Evolutionary conservation across 2,329 filamentous ascomycete species (phyloP).

Genomic region (Dactylellina drechsleri): DNA sequence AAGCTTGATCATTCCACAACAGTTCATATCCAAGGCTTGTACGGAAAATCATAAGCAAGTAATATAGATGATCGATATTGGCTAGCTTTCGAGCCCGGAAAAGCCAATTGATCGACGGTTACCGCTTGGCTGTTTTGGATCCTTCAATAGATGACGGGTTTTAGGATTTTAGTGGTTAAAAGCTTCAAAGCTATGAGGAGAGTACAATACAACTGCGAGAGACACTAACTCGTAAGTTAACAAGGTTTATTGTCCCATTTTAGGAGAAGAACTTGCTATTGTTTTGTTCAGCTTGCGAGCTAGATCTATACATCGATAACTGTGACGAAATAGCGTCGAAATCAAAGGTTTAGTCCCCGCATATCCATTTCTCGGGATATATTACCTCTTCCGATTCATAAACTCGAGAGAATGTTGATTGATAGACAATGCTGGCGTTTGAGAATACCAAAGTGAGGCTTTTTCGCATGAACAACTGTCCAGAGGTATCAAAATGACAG

Average conservation of each 20-base stretch:
- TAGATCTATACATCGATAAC: background rate
- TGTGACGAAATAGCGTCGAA: too few species aligned
- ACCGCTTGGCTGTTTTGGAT: slow-evolving; percentile 30
- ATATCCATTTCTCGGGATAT: slow-evolving; percentile 7
- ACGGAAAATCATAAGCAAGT: background rate
- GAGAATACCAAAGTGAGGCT: too few species aligned
- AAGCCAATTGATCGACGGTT: slow-evolving; percentile 24
- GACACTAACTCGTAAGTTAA: slow-evolving; percentile 4
- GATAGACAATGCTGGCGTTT: too few species aligned
- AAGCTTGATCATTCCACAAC: slow-evolving; percentile 49
- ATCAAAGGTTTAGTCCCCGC: background rate
- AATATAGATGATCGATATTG: background rate
- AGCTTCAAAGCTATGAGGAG: background rate
- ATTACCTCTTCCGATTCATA: background rate
- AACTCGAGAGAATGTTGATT: too few species aligned
- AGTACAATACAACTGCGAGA: too few species aligned
- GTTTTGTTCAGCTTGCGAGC: too few species aligned
- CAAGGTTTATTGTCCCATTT: background rate
- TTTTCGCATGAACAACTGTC: too few species aligned
- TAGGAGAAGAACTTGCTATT: background rate
- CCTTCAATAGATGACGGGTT: background rate
- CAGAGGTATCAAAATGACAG: too few species aligned
- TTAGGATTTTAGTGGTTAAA: background rate
- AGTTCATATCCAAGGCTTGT: slow-evolving; percentile 5
- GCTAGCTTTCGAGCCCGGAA: background rate